phyloP scores from a whole-genome alignment of 306 rosid species.

The Parietaria judaica region DNA sequence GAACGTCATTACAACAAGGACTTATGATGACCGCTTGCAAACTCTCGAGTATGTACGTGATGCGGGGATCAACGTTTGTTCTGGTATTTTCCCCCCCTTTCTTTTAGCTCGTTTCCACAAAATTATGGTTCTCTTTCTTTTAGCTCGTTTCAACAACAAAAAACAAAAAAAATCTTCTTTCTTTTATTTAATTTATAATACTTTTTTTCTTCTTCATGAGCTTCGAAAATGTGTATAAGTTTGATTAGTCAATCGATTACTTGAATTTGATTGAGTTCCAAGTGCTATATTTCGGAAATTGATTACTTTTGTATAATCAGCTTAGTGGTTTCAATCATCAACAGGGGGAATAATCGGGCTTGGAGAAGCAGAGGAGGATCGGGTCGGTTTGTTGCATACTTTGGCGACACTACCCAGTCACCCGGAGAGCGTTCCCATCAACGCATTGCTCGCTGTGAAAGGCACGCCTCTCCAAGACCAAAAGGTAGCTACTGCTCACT shows the following conservation, averaged over 20 bases:
- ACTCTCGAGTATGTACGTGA: conserved; percentile 87
- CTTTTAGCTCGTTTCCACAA: background rate
- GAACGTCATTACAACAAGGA: conserved; percentile 83
- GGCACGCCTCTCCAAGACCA: conserved; percentile 95
- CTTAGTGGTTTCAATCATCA: background rate
- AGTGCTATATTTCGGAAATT: no score
- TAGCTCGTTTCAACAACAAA: background rate
- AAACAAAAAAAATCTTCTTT: no score
- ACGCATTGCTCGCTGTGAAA: conserved; percentile 79
- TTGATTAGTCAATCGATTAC: no score
- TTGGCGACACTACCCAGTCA: conserved; percentile 90
- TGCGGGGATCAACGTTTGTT: conserved; percentile 94
- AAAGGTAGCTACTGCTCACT: conserved; percentile 39
- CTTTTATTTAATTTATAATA: no score
- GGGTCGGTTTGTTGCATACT: conserved; percentile 90
- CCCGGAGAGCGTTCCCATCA: conserved; percentile 97
- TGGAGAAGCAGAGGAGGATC: conserved; percentile 93
- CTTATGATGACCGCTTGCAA: conserved; percentile 83
- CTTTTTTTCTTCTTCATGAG: no score
- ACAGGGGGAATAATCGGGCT: conserved; percentile 97
- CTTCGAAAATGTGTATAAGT: no score
- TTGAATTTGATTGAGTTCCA: no score
- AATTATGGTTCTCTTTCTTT: background rate
- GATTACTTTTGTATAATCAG: no score
- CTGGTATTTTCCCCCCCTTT: conserved; percentile 34